These are phyloP conservation scores for Tephrocybe sp. DNA, from an alignment of 768 basidiomycete genomes.

Conservation along the genomic window DNA sequence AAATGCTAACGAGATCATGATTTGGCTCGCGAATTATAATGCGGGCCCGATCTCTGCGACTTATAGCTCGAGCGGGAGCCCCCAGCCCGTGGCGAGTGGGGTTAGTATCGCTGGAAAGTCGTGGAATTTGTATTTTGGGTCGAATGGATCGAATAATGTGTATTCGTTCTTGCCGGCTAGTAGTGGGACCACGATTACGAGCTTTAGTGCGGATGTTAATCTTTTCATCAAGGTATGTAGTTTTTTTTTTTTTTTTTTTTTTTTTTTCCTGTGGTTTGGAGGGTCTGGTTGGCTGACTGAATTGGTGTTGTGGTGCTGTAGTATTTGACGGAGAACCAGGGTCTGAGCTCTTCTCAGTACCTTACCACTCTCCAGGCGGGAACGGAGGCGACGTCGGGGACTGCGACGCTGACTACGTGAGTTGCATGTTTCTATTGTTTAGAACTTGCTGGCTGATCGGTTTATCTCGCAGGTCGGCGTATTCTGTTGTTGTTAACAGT, in stretches of 20 bases:
- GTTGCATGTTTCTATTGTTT: slow-evolving; percentile 12
- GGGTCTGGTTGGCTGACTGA: too few relatives aligned
- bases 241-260: neutral
- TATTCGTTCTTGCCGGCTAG: slow-evolving; percentile 43
- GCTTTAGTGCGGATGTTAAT: slow-evolving; percentile 53
- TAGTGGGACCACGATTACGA: slow-evolving; percentile 31
- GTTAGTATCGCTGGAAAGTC: slow-evolving; percentile 43
- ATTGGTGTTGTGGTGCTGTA: too few relatives aligned
- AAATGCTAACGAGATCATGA: slow-evolving; percentile 52
- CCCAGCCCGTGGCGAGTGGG: slow-evolving; percentile 42
- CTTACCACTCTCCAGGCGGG: slow-evolving; percentile 59
- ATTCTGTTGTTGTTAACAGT: neutral
- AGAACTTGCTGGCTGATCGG: neutral
- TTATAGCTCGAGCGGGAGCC: slow-evolving; percentile 44
- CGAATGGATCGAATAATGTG: slow-evolving; percentile 50
- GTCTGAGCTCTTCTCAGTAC: slow-evolving; percentile 49
- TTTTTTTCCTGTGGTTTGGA: neutral
- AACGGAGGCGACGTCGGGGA: slow-evolving; percentile 59
- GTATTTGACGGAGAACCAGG: slow-evolving; percentile 47
- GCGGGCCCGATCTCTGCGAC: slow-evolving; percentile 52
- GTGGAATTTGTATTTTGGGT: slow-evolving; percentile 56
- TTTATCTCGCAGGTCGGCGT: neutral
- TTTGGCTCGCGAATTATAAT: slow-evolving; percentile 60
- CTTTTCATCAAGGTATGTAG: slow-evolving; percentile 42
- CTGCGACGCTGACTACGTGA: slow-evolving; percentile 51